These are phyloP conservation scores for Kockiozyma suomiensis DNA, from an alignment of 805 yeast species.

Conservation along the genomic window DNA sequence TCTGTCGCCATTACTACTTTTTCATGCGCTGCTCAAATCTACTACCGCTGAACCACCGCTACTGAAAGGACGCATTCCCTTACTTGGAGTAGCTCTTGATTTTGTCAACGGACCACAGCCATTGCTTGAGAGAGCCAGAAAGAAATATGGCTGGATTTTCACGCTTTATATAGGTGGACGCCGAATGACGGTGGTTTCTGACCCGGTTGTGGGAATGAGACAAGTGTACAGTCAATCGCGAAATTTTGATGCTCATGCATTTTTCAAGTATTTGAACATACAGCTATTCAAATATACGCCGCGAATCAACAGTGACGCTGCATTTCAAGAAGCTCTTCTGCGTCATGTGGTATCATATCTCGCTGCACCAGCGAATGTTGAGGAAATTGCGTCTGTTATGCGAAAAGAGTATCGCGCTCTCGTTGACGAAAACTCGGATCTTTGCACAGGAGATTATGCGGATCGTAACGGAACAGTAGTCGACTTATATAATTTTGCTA, in stretches of 20 bases:
- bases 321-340: conserved; percentile 1
- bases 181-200: conserved; percentile 23
- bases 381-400: not conserved
- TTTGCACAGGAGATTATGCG: conserved; percentile 5
- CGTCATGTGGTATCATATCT: not conserved
- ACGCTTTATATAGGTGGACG: conserved; percentile 24
- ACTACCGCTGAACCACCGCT: conserved; percentile 20
- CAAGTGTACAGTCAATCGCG: conserved; percentile 10
- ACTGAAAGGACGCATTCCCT: conserved; percentile 26
- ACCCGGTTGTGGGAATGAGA: conserved; percentile 23
- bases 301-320: conserved; percentile 3
- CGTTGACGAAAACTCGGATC: conserved; percentile 7
- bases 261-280: conserved; percentile 11
- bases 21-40: conserved; percentile 10
- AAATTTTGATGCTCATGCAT: conserved; percentile 5
- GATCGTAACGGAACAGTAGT: not conserved
- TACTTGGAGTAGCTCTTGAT: conserved; percentile 20
- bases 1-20: conserved; percentile 3
- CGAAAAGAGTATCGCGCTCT: not conserved
- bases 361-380: not conserved
- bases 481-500: conserved; percentile 11
- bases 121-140: conserved; percentile 8
- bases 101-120: conserved; percentile 17
- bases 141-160: conserved; percentile 23
- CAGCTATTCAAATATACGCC: conserved; percentile 9